Evolutionary conservation across 1,139 yeast genomes (phyloP).

Genomic region (Pichia sorboxylosa): DNA sequence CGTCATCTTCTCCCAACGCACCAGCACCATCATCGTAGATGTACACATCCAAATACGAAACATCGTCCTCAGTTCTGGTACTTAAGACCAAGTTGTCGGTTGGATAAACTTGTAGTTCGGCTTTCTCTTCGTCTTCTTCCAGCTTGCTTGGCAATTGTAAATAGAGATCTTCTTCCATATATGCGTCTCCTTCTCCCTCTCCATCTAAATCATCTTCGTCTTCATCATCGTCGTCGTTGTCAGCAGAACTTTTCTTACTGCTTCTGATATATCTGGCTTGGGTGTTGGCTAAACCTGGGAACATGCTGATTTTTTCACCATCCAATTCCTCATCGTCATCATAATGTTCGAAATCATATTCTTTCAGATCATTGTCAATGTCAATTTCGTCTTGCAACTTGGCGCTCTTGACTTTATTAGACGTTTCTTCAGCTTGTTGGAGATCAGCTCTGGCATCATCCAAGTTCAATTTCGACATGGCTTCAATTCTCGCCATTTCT

Average conservation of each 20-base stretch:
- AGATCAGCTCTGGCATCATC: conserved; percentile 60
- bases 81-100: conserved; percentile 84
- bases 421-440: conserved; percentile 27
- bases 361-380: conserved; percentile 73
- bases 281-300: conserved; percentile 55
- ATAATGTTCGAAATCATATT: conserved; percentile 75
- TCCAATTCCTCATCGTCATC: conserved; percentile 50
- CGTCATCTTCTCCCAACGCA: conserved; percentile 42
- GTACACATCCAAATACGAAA: conserved; percentile 84
- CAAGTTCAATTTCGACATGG: conserved; percentile 73
- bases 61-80: conserved; percentile 92
- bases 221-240: conserved; percentile 30
- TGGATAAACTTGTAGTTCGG: conserved; percentile 78
- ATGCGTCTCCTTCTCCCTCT: conserved; percentile 25
- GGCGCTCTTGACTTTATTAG: conserved; percentile 14
- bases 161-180: conserved; percentile 42
- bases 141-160: conserved; percentile 60
- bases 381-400: conserved; percentile 41
- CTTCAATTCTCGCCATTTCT: conserved; percentile 83
- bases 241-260: conserved; percentile 5
- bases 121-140: conserved; percentile 59
- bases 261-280: conserved; percentile 32
- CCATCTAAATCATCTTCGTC: conserved; percentile 33
- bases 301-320: conserved; percentile 43
- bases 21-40: conserved; percentile 93